Percentiles rank a stretch among this genome's conserved stretches.
These are phyloP conservation scores for Exophiala phaeomuriformis DNA, from an alignment of 2,329 filamentous ascomycete species.

Conservation along the genomic window DNA sequence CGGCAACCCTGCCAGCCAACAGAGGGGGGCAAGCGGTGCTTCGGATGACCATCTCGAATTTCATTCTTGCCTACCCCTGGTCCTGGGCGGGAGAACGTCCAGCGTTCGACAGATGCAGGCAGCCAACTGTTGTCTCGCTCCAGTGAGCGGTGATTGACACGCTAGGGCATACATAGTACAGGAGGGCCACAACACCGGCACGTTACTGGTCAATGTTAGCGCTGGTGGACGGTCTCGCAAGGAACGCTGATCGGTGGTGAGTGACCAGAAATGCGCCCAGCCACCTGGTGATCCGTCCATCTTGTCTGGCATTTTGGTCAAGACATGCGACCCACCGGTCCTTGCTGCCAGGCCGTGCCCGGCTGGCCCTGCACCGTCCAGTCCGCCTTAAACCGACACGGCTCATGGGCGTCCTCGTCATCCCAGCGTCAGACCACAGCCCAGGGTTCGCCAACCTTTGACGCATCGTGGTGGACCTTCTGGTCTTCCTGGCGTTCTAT, in stretches of 20 bases:
- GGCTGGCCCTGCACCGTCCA: conserved; percentile 23
- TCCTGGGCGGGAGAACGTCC: not conserved
- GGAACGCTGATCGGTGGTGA: conserved; percentile 28
- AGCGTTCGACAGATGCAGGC: conserved; percentile 8
- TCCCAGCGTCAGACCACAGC: conserved; percentile 23
- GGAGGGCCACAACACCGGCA: not conserved
- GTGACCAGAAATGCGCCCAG: conserved; percentile 29
- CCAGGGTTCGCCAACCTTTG: conserved; percentile 24
- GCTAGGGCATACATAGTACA: not conserved
- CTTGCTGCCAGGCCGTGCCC: conserved; percentile 19
- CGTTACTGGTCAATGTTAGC: conserved; percentile 16
- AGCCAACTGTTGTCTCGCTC: conserved; percentile 1
- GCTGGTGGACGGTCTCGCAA: conserved; percentile 22
- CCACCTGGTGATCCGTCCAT: conserved; percentile 24
- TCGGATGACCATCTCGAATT: conserved; percentile 14
- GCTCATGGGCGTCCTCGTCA: conserved; percentile 25
- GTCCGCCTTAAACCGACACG: conserved; percentile 22
- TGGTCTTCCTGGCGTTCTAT: conserved; percentile 21
- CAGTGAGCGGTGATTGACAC: not conserved
- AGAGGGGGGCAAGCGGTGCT: conserved; percentile 1
- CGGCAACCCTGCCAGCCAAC: conserved; percentile 5
- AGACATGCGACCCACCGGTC: conserved; percentile 21
- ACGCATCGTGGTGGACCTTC: conserved; percentile 21
- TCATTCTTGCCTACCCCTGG: not conserved
- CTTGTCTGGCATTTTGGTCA: conserved; percentile 14